Base-by-base conservation (phyloP, 768 basidiomycete species). In the Austroboletus eburneus region DNA sequence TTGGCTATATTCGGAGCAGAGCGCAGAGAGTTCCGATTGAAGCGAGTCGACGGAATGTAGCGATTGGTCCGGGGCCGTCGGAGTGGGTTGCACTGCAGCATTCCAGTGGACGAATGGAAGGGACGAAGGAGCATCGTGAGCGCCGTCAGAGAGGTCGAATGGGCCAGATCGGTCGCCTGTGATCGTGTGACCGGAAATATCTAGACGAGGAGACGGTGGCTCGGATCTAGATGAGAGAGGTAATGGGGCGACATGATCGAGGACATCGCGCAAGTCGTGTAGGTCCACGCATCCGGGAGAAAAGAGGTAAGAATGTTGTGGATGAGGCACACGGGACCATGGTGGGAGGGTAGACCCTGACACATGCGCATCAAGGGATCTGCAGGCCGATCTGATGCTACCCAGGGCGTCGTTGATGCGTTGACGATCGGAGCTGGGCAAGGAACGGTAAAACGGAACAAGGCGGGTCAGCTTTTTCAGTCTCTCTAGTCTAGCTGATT, bases 401-500 rank as follows among this genome's bases (percentile, higher is more conserved):
- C 29, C 42, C 32, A 70, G 58, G 29, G 57, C 51, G 20, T 62
- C 51, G 32, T 56, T 60, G 50, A 67, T 54, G 43, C 61, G 63
- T 49, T 53, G 58, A 32, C 61, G 63, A 51, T 66, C 56, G 27
- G 51, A 33, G 18, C 45, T 48, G 30, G 65, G 59, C 35, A 78
- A 56, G 12, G 61, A 54, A 45, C 64, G 63, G 51, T 76, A 70
- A 42, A 61, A 62, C 10, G 67, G 53, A 22, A 80, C 57, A 5
- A 74, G 62, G 32, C 57, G 61, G 30, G 68, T 67, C 38, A 80
- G 55, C 35, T 69, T 69, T 22, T 65, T 62, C 3, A 90, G 69
- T 38, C 87, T 74, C 43, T 71, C 60, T 33, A 80, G 68, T 45
- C 87, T 79, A 22, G 75, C 75, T 16, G 63, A 56, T 62, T 90